Evolutionary conservation across 345 rosid genomes (phyloP).

Genomic region (Linum trigynum): DNA sequence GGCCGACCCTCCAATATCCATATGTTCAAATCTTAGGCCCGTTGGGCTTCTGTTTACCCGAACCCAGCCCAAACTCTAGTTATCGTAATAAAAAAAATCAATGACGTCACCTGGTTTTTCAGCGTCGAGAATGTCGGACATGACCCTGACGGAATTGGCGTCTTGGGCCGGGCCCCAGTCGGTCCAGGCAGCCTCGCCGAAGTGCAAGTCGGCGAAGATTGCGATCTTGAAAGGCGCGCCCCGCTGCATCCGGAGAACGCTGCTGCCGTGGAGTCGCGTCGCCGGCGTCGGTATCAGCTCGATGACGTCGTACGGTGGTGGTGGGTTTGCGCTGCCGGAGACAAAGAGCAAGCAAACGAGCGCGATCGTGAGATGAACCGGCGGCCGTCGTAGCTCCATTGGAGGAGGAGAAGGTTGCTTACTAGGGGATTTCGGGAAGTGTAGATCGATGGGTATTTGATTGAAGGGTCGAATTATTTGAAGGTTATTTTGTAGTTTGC

Average conservation of each 20-base stretch:
- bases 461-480: too few species aligned
- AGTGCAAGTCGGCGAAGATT: slow-evolving; percentile 71
- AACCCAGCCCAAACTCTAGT: slow-evolving; percentile 10
- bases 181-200: slow-evolving; percentile 72
- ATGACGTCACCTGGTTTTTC: slow-evolving; percentile 45
- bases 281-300: too few species aligned
- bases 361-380: background rate
- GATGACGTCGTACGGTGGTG: background rate
- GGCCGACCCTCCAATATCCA: slow-evolving; percentile 56
- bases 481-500: too few species aligned
- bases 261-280: background rate
- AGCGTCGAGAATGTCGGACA: slow-evolving; percentile 52
- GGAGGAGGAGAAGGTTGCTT: background rate
- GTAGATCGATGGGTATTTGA: too few species aligned
- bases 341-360: background rate
- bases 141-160: slow-evolving; percentile 38
- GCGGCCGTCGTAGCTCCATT: background rate
- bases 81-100: background rate
- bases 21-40: too few species aligned
- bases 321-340: background rate
- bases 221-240: slow-evolving; percentile 47
- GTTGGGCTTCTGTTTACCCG: too few species aligned
- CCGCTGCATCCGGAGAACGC: slow-evolving; percentile 21
- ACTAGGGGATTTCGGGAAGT: too few species aligned
- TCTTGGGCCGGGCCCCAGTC: slow-evolving; percentile 75